Evolutionary conservation across 768 basidiomycete genomes (phyloP), one percentile per base, ranked within the genome.

Genomic region (Serendipita vermifera): DNA sequence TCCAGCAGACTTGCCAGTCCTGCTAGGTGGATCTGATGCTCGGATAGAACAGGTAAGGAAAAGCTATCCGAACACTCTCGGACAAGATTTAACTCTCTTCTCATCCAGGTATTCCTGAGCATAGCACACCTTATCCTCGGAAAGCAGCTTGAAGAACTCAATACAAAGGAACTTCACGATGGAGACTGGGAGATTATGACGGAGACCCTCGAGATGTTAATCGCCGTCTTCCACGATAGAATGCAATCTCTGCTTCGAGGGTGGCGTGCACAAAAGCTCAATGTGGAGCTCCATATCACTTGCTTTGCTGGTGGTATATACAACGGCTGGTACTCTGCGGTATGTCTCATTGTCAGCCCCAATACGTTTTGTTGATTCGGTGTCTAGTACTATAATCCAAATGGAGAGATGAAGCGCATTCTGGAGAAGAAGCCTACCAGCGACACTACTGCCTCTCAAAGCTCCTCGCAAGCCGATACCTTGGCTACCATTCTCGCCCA

Each of bases 261-360:
- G 33, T 55, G 55, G 55, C 13, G 55, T 11, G 24, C 33, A 11
- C 55, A 55, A 39, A 55, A 55, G 27, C 22, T 55, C 26, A 14
- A 55, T n/a, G 55, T 38, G 5, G 55, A 55, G 33, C 13, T 55
- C 5, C 55, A 55, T n/a, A 55, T 55, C 26, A 55, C 22, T 13
- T 55, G 55, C 35, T 55, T 38, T 26, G 55, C 55, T 22, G 55
- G 55, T n/a, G 55, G 55, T 13, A 36, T 55, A 13, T 38, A 38
- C 15, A 24, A 24, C 17, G 55, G 55, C 9, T 55, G 55, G 55
- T 55, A 38, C 22, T 38, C 20, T 38, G 33, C 31, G 11, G 55
- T 55, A 5, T 6, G 54, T 55, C 13, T 36, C 14, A 17, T 17
- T 13, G 11, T n/a, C 13, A 53, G 17, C 39, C 26, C 26, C 5